Conservation (phyloP, 176 grass and related monocot genomes). For the Musa beccarii region DNA sequence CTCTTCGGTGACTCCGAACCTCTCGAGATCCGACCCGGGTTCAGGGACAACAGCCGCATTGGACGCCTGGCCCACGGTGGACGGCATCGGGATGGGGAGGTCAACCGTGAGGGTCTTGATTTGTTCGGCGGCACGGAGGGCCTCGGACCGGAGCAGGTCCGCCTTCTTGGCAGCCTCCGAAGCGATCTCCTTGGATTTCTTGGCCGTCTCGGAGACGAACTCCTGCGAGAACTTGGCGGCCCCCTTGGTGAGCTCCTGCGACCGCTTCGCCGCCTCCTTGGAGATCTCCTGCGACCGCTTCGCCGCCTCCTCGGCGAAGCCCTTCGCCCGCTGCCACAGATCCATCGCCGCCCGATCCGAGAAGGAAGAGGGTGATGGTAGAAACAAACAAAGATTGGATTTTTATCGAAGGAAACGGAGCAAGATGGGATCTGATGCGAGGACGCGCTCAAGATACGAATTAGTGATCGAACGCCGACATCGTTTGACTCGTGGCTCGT, state of each 20-base stretch:
- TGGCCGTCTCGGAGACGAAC: slow-evolving; percentile 72
- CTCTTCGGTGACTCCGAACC: slow-evolving; percentile 66
- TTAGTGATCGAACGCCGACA: too few relatives aligned
- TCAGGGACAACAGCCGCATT: slow-evolving; percentile 23
- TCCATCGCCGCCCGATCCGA: neutral
- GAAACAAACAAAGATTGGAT: neutral
- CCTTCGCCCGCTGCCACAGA: neutral
- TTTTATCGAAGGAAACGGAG: neutral
- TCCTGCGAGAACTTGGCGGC: slow-evolving; percentile 19
- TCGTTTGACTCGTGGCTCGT: too few relatives aligned
- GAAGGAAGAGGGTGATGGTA: neutral
- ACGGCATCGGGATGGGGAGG: slow-evolving; percentile 35
- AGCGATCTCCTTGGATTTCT: slow-evolving; percentile 73
- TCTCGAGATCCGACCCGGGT: slow-evolving; percentile 43
- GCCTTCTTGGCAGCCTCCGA: slow-evolving; percentile 86
- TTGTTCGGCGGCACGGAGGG: slow-evolving; percentile 42
- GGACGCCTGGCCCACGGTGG: neutral
- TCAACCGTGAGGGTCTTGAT: slow-evolving; percentile 73
- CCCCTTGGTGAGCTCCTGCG: neutral
- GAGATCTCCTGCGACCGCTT: neutral
- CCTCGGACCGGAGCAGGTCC: slow-evolving; percentile 42
- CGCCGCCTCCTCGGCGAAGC: slow-evolving; percentile 1
- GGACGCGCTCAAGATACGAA: too few relatives aligned
- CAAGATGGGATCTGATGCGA: too few relatives aligned
- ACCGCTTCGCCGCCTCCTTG: neutral